phyloP scores from a whole-genome alignment of 2,329 filamentous ascomycete genomes.

The Diplodia sapinea region DNA sequence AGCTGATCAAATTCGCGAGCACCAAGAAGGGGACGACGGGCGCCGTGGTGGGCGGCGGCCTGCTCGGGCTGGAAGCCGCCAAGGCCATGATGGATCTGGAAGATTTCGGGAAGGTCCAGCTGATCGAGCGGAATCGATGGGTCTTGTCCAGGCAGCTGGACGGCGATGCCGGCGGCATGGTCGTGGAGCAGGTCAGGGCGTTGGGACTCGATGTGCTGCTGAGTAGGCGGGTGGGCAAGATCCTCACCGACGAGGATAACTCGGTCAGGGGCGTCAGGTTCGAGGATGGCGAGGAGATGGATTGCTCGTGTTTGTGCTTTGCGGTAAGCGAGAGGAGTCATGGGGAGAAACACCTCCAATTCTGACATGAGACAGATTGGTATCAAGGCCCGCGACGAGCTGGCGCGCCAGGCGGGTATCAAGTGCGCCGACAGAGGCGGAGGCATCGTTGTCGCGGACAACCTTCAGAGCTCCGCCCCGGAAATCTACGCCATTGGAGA shows the following conservation, averaged over 20 bases:
- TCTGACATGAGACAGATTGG: constrained; percentile 64
- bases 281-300: constrained; percentile 78
- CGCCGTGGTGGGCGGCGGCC: constrained; percentile 80
- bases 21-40: constrained; percentile 71
- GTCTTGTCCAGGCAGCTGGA: constrained; percentile 84
- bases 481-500: constrained; percentile 89
- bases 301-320: constrained; percentile 84
- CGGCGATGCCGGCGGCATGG: constrained; percentile 77
- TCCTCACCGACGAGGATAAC: constrained; percentile 71
- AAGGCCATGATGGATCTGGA: constrained; percentile 90
- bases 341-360: constrained; percentile 26
- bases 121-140: constrained; percentile 84
- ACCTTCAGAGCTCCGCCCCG: constrained; percentile 71
- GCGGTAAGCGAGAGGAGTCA: constrained; percentile 57
- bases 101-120: constrained; percentile 72
- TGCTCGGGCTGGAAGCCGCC: constrained; percentile 85
- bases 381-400: constrained; percentile 78
- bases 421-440: constrained; percentile 74
- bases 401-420: constrained; percentile 73
- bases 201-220: constrained; percentile 81
- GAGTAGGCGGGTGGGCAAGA: constrained; percentile 74
- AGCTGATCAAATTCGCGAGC: constrained; percentile 74
- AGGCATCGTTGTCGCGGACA: constrained; percentile 72
- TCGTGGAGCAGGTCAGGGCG: constrained; percentile 78
- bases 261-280: constrained; percentile 76